Percentiles rank a stretch among this genome's conserved stretches.
These are phyloP conservation scores for Pleurotus tuoliensis DNA, from an alignment of 768 basidiomycete species.

Conservation along the genomic window DNA sequence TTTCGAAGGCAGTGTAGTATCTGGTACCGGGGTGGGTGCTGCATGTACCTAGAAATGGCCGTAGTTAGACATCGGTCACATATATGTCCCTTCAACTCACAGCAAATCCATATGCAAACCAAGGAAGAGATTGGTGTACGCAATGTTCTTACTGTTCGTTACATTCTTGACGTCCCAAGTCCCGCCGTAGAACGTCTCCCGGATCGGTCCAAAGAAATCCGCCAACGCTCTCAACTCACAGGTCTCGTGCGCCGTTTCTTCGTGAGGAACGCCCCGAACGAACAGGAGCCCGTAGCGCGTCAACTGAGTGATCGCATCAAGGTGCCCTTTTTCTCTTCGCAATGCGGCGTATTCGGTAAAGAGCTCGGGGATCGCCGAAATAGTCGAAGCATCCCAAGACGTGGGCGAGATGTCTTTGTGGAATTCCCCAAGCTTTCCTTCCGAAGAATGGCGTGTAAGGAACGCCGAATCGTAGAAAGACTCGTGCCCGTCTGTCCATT, in stretches of 20 bases:
- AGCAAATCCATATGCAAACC: constrained; percentile 90
- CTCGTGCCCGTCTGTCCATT: constrained; percentile 58
- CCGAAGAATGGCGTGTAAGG: constrained; percentile 44
- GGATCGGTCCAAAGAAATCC: constrained; percentile 66
- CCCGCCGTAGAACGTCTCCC: constrained; percentile 86
- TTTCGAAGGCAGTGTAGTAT: constrained; percentile 89
- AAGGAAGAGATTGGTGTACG: constrained; percentile 88
- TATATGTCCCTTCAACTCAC: constrained; percentile 43
- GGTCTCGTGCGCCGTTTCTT: constrained; percentile 49
- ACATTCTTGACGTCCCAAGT: constrained; percentile 85
- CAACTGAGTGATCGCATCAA: constrained; percentile 65
- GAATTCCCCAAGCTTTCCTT: constrained; percentile 30
- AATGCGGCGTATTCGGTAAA: constrained; percentile 55
- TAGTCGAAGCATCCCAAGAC: constrained; percentile 42
- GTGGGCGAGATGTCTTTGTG: constrained; percentile 37
- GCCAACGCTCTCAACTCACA: constrained; percentile 73
- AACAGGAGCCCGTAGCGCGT: constrained; percentile 71
- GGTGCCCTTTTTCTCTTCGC: constrained; percentile 39
- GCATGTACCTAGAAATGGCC: constrained; percentile 65
- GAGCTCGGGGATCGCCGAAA: constrained; percentile 37
- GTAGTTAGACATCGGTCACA: neutral
- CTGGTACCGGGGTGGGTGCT: constrained; percentile 89
- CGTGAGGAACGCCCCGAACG: constrained; percentile 62
- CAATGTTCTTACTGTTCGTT: constrained; percentile 79
- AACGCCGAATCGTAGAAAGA: constrained; percentile 51